These are phyloP conservation scores for Plasmodium coatneyi DNA, from an alignment of 169 alveolate genomes.

Conservation along the genomic window DNA sequence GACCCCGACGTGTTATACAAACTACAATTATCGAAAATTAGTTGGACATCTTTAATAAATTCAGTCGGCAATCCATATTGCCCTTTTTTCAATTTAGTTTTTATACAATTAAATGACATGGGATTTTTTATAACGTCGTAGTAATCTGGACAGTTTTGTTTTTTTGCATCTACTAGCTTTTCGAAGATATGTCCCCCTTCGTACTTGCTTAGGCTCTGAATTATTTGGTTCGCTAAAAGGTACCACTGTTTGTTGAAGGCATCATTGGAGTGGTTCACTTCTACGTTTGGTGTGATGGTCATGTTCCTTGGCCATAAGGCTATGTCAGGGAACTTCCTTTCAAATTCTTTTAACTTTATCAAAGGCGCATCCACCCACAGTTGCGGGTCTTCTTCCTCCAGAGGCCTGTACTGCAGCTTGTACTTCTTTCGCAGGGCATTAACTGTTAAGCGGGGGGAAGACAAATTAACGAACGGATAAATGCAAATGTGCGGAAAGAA, in stretches of 20 bases:
- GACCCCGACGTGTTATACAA: conserved; percentile 89
- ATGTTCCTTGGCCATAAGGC: conserved; percentile 88
- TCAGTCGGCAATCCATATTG: conserved; percentile 86
- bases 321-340: conserved; percentile 85
- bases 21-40: conserved; percentile 88
- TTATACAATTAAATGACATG: conserved; percentile 89
- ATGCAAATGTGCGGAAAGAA: background rate
- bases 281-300: conserved; percentile 76
- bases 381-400: conserved; percentile 83
- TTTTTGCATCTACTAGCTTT: conserved; percentile 91
- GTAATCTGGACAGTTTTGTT: conserved; percentile 91
- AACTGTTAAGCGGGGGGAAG: background rate
- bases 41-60: conserved; percentile 88
- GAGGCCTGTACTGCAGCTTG: conserved; percentile 86
- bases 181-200: conserved; percentile 93
- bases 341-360: conserved; percentile 87
- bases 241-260: conserved; percentile 89
- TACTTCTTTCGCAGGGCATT: conserved; percentile 75
- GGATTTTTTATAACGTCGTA: conserved; percentile 91
- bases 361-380: conserved; percentile 90
- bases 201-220: conserved; percentile 84
- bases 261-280: conserved; percentile 78
- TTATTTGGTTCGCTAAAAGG: conserved; percentile 78
- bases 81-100: conserved; percentile 84
- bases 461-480: background rate